Evolutionary conservation across 148 eudicot genomes (phyloP).

Genomic region (Vaccinium macrocarpon): DNA sequence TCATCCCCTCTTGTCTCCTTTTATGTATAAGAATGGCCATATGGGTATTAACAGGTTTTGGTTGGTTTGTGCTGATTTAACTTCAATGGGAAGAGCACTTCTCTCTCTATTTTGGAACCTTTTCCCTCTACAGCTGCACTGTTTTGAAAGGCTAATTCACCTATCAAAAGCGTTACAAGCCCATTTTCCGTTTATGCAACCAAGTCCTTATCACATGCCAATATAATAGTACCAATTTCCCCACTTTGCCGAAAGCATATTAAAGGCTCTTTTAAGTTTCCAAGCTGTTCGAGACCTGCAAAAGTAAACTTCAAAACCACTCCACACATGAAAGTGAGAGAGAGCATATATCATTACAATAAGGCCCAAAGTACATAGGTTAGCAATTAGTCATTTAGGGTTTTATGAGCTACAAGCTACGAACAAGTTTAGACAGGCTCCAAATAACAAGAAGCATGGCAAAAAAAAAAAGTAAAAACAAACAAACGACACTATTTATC

Average conservation of each 20-base stretch:
- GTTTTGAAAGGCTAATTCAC: conserved; percentile 21
- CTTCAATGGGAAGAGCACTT: conserved; percentile 26
- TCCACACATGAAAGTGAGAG: neutral
- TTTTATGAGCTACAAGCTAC: neutral
- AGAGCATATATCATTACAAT: neutral
- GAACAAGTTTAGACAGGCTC: neutral
- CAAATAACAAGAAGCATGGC: neutral
- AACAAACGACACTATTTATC: neutral
- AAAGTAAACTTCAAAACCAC: neutral
- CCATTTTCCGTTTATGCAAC: neutral
- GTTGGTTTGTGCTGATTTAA: neutral
- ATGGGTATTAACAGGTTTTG: neutral
- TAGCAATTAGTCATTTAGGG: neutral
- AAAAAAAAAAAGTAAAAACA: neutral
- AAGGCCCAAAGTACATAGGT: neutral
- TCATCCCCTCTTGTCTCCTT: too few species aligned
- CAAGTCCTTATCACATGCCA: neutral
- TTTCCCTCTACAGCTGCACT: conserved; percentile 3
- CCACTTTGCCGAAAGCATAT: neutral
- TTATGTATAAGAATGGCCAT: neutral
- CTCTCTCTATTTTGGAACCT: conserved; percentile 10
- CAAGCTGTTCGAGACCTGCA: neutral
- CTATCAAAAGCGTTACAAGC: conserved; percentile 16
- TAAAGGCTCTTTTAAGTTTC: neutral
- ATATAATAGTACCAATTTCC: neutral